These are phyloP conservation scores for Monocercomonoides exilis DNA, from an alignment of 78 protist genomes.

Conservation along the genomic window DNA sequence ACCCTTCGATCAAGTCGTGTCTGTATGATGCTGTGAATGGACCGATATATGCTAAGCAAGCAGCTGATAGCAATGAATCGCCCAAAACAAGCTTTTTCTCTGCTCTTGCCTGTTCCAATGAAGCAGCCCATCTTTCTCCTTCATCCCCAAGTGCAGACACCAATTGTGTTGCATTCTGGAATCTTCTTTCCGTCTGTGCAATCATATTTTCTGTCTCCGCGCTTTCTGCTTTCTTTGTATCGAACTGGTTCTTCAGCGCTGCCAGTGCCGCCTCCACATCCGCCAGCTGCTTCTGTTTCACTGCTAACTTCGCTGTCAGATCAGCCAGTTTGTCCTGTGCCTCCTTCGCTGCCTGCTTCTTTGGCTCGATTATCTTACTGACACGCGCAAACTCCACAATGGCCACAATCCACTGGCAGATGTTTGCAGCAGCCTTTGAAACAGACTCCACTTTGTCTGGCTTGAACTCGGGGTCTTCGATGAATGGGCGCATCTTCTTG, in stretches of 20 bases:
- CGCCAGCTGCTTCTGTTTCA: conserved; percentile 24
- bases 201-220: conserved; percentile 10
- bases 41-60: conserved; percentile 60
- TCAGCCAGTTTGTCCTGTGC: conserved; percentile 17
- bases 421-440: conserved; percentile 57
- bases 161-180: neutral
- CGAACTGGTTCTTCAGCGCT: conserved; percentile 24
- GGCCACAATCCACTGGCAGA: conserved; percentile 79
- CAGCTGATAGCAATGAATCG: conserved; percentile 52
- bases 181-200: neutral
- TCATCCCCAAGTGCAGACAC: conserved; percentile 46
- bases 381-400: conserved; percentile 49
- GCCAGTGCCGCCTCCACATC: conserved; percentile 20
- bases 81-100: conserved; percentile 46
- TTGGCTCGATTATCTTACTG: conserved; percentile 29
- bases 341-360: neutral
- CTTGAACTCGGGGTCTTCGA: conserved; percentile 46
- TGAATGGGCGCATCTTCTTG: conserved; percentile 13
- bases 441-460: conserved; percentile 41
- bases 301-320: conserved; percentile 36
- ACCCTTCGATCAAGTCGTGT: neutral
- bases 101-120: neutral
- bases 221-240: conserved; percentile 28
- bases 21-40: conserved; percentile 59
- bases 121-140: conserved; percentile 47